Evolutionary conservation across 1,284 basidiomycete genomes (phyloP), one percentile per base, ranked within the genome.

Genomic region (Apiotrichum porosum): DNA sequence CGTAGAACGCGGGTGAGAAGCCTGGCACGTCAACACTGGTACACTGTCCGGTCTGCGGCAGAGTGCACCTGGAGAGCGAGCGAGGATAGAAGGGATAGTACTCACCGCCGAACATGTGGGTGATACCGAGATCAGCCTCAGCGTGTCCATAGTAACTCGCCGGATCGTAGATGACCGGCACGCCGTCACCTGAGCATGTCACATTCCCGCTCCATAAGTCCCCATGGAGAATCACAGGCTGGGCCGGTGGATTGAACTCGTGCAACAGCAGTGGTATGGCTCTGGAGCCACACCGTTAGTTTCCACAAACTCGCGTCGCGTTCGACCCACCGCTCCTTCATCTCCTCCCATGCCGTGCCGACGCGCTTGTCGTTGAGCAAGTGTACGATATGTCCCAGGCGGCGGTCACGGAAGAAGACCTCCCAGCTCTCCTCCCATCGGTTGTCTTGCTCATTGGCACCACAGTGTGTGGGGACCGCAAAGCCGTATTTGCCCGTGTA

Each of bases 51-150:
- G n/a, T n/a, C n/a, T n/a, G n/a, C n/a, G n/a, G n/a, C n/a, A n/a
- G n/a, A n/a, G n/a, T n/a, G n/a, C n/a, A n/a, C n/a, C n/a, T n/a
- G n/a, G n/a, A n/a, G n/a, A n/a, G n/a, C n/a, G n/a, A n/a, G n/a
- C n/a, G n/a, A n/a, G n/a, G n/a, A n/a, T n/a, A n/a, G 26, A 28
- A 28, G 8, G 26, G 8, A 28, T 12, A 12, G 8, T 6, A 49
- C 65, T 47, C 42, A 70, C 70, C 88, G 3, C 88, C 88, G 62
- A 93, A 92, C 54, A 92, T 88, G 34, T 83, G 78, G 14, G 82
- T 83, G 41, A 92, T 89, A 0, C 86, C 85, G 28, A 92, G 78
- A 58, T 93, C 89, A 13, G 84, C 84, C 74, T 93, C 89, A 54
- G 85, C 86, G 63, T 91, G 88, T 3, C 87, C 88, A 59, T 82